phyloP scores from a whole-genome alignment of 352 stramenopile genomes.

The Thraustochytrium sp. region DNA sequence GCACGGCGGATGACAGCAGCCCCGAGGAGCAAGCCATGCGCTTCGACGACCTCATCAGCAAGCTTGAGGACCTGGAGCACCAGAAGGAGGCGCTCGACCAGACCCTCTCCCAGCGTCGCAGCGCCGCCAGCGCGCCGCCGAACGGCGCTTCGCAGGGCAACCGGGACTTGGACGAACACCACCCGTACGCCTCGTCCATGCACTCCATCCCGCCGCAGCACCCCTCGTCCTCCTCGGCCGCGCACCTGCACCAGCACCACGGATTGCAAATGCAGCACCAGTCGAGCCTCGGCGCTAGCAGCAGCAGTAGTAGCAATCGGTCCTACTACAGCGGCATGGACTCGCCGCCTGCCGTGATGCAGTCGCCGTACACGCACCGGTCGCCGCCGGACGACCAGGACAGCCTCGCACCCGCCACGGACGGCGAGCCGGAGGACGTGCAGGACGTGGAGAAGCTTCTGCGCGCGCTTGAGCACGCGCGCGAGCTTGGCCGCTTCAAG shows the following conservation, averaged over 20 bases:
- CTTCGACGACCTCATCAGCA: background rate
- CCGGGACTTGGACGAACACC: too few relatives aligned
- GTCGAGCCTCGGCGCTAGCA: background rate
- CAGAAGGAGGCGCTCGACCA: background rate
- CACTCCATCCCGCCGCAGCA: too few relatives aligned
- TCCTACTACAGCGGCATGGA: background rate
- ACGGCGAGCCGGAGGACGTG: background rate
- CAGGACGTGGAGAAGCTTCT: conserved; percentile 7
- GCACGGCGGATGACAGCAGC: background rate
- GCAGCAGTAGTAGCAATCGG: background rate
- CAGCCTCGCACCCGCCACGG: background rate
- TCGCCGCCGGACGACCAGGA: background rate
- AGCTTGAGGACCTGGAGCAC: conserved; percentile 23
- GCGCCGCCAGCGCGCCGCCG: background rate
- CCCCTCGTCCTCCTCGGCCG: background rate
- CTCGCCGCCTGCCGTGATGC: background rate
- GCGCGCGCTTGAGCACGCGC: background rate
- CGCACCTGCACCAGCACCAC: background rate
- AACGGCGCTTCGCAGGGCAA: too few relatives aligned
- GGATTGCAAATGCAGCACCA: background rate
- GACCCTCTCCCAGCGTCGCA: background rate
- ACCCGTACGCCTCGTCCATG: too few relatives aligned
- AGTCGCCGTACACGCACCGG: background rate
- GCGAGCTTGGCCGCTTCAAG: conserved; percentile 28
- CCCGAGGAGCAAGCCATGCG: background rate